Evolutionary conservation across 495 filamentous ascomycete species (phyloP), one percentile per base, ranked within the genome.

Genomic region (Hypoxylon fuscum): DNA sequence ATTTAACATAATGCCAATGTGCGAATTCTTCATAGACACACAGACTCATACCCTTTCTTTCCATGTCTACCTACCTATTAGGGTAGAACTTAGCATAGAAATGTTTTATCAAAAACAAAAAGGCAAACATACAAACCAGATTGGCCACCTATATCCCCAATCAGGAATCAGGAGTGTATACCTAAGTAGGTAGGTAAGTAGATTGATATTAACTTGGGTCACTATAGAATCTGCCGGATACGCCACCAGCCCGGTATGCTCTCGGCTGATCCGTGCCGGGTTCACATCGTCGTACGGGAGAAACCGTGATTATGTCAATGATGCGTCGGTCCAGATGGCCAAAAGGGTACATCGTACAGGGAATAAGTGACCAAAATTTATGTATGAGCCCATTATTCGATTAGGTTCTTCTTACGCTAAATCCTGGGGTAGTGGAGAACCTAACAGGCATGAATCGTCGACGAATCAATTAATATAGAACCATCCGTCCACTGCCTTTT

Each of bases 391-490:
- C 37, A 40, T 15, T 15, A 40, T 38, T 4, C 10, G 8, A 4
- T 40, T 40, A 40, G 7, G 6, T 42, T 47, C 29, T 20, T 46
- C 21, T 29, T 52, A 41, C 45, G 50, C 55, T 59, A 65, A 65
- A 65, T 60, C 42, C 62, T 44, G 62, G 62, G 62, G 62, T 65
- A 31, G 42, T 29, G 42, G 42, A 25, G 42, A 17, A 12, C 23
- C 42, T 23, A 38, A 38, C 14, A 7, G 15, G 6, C 37, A 17
- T 10, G n/a, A 40, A 20, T 40, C 37, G 37, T 40, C 15, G 25
- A 56, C 62, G 51, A 66, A 66, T 60, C 62, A 66, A 38, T 55
- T 43, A 23, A 25, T 51, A 60, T 21, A 59, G 35, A 59, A 41
- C 23, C 21, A 32, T n/a, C 34, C 15, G 9, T 15, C 37, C 25